A percentile compares a stretch with the other conserved stretches of the same genome.
These are phyloP conservation scores for Beauveria pseudobassiana DNA, from an alignment of 2,329 filamentous ascomycete species.

Conservation along the genomic window DNA sequence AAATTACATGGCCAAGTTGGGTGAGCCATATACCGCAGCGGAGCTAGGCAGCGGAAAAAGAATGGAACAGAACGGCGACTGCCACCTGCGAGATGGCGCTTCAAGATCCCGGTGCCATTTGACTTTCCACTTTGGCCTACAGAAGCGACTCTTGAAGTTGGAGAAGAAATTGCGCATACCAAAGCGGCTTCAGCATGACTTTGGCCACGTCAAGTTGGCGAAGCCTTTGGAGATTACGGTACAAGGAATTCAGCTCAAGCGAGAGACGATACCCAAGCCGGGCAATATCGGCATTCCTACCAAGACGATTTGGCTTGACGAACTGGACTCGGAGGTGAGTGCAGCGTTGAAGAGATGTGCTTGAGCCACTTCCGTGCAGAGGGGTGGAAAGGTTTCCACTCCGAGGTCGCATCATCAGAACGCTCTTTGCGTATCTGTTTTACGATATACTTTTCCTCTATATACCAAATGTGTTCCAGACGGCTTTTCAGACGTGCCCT, in stretches of 20 bases:
- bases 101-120: conserved; percentile 85
- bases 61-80: conserved; percentile 72
- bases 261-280: conserved; percentile 38
- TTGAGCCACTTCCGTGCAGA: conserved; percentile 73
- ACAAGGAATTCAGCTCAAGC: conserved; percentile 70
- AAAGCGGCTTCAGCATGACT: conserved; percentile 84
- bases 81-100: conserved; percentile 79
- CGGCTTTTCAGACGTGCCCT: conserved; percentile 87
- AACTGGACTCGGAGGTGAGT: conserved; percentile 62
- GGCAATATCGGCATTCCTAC: conserved; percentile 40
- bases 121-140: conserved; percentile 88
- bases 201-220: conserved; percentile 72
- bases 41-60: conserved; percentile 57
- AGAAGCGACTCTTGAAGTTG: conserved; percentile 87
- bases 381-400: conserved; percentile 93
- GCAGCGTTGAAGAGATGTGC: conserved; percentile 90
- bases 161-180: conserved; percentile 78
- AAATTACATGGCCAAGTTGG: conserved; percentile 74
- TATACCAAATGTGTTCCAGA: conserved; percentile 95
- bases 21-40: conserved; percentile 30
- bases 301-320: conserved; percentile 86
- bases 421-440: conserved; percentile 83
- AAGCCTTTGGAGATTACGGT: conserved; percentile 70
- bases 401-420: conserved; percentile 87
- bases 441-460: conserved; percentile 90